Evolutionary conservation across 768 basidiomycete species (phyloP).

Genomic region (Russula sp.): DNA sequence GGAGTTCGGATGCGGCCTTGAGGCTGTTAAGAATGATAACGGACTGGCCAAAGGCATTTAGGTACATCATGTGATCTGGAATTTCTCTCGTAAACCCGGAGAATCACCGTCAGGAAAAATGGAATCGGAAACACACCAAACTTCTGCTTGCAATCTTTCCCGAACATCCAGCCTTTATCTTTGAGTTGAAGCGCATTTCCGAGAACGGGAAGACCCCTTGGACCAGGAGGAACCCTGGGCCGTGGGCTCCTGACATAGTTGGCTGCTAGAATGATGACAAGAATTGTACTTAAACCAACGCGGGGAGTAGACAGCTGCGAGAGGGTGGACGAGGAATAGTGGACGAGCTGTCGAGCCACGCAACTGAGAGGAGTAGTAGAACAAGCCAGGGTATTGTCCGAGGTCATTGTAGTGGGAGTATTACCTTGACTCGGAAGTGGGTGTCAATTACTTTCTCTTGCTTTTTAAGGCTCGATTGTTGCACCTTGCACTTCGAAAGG

Average conservation of each 20-base stretch:
- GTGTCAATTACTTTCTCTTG: neutral
- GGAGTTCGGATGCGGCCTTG: conserved; percentile 30
- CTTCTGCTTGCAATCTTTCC: neutral
- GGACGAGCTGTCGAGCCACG: neutral
- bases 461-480: neutral
- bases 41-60: conserved; percentile 2
- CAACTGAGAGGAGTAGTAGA: neutral
- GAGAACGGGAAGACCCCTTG: neutral
- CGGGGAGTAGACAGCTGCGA: neutral
- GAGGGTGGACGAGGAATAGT: neutral
- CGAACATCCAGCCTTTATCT: neutral
- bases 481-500: neutral
- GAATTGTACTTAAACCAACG: neutral
- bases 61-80: conserved; percentile 2
- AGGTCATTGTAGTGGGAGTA: neutral
- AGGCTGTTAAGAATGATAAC: conserved; percentile 29
- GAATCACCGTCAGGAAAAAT: no score
- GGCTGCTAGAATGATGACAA: neutral
- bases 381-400: neutral
- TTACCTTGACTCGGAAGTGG: neutral
- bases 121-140: no score
- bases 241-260: conserved; percentile 3
- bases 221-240: conserved; percentile 2
- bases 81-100: neutral
- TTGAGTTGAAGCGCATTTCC: neutral